phyloP scores from a whole-genome alignment of 257 asterid species.

The Asclepias syriaca region DNA sequence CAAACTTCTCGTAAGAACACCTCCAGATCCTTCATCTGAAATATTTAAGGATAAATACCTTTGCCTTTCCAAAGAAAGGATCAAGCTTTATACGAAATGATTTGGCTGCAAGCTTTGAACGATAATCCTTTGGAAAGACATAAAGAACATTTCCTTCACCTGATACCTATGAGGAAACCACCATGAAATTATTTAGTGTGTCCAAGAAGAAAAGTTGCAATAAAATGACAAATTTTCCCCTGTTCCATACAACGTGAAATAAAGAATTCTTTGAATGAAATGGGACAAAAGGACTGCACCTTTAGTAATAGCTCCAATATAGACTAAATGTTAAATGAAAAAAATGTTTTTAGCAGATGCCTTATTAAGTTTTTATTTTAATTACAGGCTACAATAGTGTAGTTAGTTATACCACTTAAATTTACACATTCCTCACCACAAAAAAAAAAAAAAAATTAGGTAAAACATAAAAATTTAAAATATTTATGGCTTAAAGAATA shows the following conservation, averaged over 20 bases:
- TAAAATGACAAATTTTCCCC: not conserved
- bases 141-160: conserved; percentile 93
- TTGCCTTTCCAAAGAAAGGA: conserved; percentile 76
- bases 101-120: conserved; percentile 72
- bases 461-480: not conserved
- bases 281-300: not conserved
- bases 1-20: not conserved
- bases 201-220: not conserved
- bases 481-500: not conserved
- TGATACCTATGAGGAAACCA: conserved; percentile 59
- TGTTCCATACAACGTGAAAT: not conserved
- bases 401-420: no score
- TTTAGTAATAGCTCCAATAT: not conserved
- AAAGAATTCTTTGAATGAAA: not conserved
- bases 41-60: conserved; percentile 40
- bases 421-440: not conserved
- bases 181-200: not conserved
- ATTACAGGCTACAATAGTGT: not conserved
- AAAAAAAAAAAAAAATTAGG: not conserved
- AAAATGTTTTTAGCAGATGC: not conserved
- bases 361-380: not conserved
- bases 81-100: conserved; percentile 70
- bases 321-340: not conserved
- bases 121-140: conserved; percentile 76
- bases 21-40: not conserved